Conservation (phyloP, 1,139 yeast genomes). For the Debaryomycetaceae sp. region DNA sequence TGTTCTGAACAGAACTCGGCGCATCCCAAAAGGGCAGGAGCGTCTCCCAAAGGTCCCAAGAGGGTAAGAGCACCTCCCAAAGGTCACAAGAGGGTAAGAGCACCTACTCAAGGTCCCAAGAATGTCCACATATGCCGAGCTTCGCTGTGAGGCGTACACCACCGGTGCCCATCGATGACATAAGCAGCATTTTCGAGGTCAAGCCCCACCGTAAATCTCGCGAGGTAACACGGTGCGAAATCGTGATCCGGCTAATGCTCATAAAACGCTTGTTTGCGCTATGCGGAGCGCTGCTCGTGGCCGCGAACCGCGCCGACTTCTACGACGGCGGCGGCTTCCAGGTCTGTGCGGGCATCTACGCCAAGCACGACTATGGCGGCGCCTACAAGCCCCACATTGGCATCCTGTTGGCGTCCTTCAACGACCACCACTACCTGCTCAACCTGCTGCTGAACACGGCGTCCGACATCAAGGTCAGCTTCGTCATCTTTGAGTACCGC, state of each 20-base stretch:
- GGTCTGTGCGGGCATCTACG: slow-evolving; percentile 83
- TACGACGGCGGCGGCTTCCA: slow-evolving; percentile 40
- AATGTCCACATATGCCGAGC: too few relatives aligned
- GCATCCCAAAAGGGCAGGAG: too few relatives aligned
- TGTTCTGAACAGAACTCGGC: too few relatives aligned
- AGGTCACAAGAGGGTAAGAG: too few relatives aligned
- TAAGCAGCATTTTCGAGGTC: too few relatives aligned
- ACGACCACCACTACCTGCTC: slow-evolving; percentile 24
- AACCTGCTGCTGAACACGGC: slow-evolving; percentile 10
- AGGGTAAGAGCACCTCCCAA: too few relatives aligned
- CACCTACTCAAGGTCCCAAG: too few relatives aligned
- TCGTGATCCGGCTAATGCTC: not conserved
- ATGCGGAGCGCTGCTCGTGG: slow-evolving; percentile 2
- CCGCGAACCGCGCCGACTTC: slow-evolving; percentile 41
- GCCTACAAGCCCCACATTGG: slow-evolving; percentile 51
- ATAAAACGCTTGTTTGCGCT: not conserved
- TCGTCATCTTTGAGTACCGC: slow-evolving; percentile 73
- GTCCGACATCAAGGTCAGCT: slow-evolving; percentile 40
- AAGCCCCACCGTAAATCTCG: too few relatives aligned
- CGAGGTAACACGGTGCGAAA: not conserved
- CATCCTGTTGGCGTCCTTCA: slow-evolving; percentile 29
- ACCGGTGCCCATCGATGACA: too few relatives aligned
- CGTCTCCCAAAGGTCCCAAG: too few relatives aligned
- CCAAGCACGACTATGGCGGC: slow-evolving; percentile 85
- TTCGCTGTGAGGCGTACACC: too few relatives aligned